Conservation (phyloP, 805 yeast genomes). For the Cyberlindnera amylophila region DNA sequence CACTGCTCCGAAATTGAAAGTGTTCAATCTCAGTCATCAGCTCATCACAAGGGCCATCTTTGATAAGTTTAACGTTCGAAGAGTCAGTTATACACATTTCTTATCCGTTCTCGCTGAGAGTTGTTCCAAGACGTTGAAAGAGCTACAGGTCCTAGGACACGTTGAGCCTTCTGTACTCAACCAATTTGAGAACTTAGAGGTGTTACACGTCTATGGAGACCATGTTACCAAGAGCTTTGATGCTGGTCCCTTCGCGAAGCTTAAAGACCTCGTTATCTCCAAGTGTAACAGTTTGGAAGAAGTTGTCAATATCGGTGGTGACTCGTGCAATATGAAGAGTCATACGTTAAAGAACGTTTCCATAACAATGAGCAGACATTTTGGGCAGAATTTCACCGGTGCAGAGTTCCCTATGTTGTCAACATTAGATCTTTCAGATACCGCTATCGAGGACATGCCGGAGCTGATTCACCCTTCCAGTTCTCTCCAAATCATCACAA, state of each 20-base stretch:
- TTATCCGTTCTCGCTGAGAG: constrained; percentile 8
- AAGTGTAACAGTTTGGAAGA: constrained; percentile 13
- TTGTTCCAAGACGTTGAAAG: constrained; percentile 9
- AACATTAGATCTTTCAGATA: not conserved
- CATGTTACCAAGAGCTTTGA: constrained; percentile 10
- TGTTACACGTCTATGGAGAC: constrained; percentile 20
- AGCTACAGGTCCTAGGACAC: constrained; percentile 16
- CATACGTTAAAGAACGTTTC: not conserved
- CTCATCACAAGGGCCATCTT: constrained; percentile 14
- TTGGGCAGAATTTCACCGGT: not conserved
- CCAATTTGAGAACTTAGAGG: constrained; percentile 11
- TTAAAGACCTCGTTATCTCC: constrained; percentile 13
- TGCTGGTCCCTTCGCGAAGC: constrained; percentile 4
- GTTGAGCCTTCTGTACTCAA: constrained; percentile 9
- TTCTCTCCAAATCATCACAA: not conserved
- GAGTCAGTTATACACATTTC: constrained; percentile 17
- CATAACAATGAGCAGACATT: not conserved
- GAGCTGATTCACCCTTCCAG: not conserved
- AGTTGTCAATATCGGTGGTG: constrained; percentile 2
- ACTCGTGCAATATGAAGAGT: too few species aligned
- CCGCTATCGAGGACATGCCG: not conserved
- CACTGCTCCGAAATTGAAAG: constrained; percentile 16
- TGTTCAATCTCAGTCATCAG: constrained; percentile 17
- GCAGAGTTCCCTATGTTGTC: not conserved
- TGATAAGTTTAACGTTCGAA: constrained; percentile 15